These are phyloP conservation scores for Rubus idaeus DNA, from an alignment of 306 rosid species.

Conservation along the genomic window DNA sequence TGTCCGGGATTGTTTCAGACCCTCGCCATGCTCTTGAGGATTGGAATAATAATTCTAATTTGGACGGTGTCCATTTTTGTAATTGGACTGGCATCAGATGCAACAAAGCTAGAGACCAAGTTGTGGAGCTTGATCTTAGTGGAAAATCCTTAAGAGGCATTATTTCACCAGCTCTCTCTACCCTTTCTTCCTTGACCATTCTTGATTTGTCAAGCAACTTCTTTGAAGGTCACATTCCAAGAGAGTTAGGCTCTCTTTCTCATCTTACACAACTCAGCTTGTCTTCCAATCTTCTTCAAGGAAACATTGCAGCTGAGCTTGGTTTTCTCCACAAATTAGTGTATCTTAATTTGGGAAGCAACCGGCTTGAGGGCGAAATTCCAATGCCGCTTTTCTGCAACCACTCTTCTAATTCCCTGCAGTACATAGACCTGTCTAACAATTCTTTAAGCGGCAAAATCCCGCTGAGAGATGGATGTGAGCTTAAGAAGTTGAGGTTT, in stretches of 20 bases:
- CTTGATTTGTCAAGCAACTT: slow-evolving; percentile 78
- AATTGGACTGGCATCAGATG: slow-evolving; percentile 76
- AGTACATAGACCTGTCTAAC: slow-evolving; percentile 76
- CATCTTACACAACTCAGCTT: slow-evolving; percentile 61
- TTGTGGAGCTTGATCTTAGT: slow-evolving; percentile 76
- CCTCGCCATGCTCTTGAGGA: slow-evolving; percentile 46
- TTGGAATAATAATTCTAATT: slow-evolving; percentile 45
- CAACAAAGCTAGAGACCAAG: slow-evolving; percentile 52
- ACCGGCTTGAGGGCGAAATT: slow-evolving; percentile 59
- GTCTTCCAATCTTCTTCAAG: slow-evolving; percentile 57
- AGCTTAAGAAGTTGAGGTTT: slow-evolving; percentile 53
- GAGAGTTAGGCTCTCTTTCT: slow-evolving; percentile 57
- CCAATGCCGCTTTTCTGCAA: slow-evolving; percentile 74
- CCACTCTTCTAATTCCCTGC: slow-evolving; percentile 50
- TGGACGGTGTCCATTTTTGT: slow-evolving; percentile 47
- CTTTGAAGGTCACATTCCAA: slow-evolving; percentile 67
- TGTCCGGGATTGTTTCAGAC: slow-evolving; percentile 64
- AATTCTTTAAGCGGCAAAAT: slow-evolving; percentile 68
- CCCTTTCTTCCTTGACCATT: slow-evolving; percentile 62
- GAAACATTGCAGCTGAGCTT: slow-evolving; percentile 55
- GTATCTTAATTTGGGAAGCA: slow-evolving; percentile 76
- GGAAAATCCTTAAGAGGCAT: slow-evolving; percentile 60
- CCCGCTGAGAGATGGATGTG: slow-evolving; percentile 57
- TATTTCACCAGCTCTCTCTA: slow-evolving; percentile 66
- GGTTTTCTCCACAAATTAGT: slow-evolving; percentile 62